Conservation (phyloP, 75 land plant species). For the Pseudotsuga menziesii region DNA sequence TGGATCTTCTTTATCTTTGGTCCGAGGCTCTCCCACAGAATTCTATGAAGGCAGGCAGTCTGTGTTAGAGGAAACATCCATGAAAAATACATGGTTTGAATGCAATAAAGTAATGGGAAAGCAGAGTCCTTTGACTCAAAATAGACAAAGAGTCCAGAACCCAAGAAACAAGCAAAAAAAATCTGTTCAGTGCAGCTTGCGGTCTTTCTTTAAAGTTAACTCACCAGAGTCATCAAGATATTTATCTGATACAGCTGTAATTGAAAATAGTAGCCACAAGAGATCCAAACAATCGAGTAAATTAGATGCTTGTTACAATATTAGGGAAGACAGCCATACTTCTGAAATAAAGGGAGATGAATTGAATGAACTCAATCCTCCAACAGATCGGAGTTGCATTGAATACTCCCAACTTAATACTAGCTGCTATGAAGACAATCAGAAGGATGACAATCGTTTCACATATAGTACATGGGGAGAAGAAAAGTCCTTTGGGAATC, state of each 20-base stretch:
- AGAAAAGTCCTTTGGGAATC: neutral
- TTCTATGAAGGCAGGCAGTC: neutral
- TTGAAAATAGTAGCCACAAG: neutral
- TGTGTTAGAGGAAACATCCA: neutral
- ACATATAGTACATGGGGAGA: neutral
- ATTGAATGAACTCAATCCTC: constrained; percentile 2
- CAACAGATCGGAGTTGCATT: neutral
- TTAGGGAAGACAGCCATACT: neutral
- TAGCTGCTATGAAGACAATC: neutral
- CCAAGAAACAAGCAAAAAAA: neutral
- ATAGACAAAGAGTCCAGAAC: neutral
- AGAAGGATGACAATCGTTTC: neutral
- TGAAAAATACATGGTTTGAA: neutral
- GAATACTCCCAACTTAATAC: neutral
- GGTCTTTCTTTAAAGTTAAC: neutral
- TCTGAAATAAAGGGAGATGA: neutral
- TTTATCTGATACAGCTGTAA: neutral
- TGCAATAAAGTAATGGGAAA: constrained; percentile 2
- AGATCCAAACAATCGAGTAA: neutral
- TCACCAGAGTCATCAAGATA: neutral
- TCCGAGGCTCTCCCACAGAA: neutral
- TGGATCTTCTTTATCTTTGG: neutral
- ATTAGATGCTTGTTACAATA: neutral
- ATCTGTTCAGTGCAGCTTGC: neutral
- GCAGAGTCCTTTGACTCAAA: constrained; percentile 2